These are phyloP conservation scores for Hydnomerulius pinastri DNA, from an alignment of 768 basidiomycete genomes.

Conservation along the genomic window DNA sequence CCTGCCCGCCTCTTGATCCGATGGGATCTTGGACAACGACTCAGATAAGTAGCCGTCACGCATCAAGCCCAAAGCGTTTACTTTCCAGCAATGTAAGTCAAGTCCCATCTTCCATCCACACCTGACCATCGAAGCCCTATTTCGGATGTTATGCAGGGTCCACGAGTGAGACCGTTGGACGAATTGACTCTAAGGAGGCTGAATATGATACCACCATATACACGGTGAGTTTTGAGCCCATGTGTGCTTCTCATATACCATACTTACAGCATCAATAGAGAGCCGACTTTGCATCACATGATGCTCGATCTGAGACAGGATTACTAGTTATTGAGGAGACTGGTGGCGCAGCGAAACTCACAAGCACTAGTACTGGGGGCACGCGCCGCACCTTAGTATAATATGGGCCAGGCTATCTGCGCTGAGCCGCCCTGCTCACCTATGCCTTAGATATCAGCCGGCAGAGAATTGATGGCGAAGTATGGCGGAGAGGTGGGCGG, in stretches of 20 bases:
- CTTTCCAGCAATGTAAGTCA: constrained; percentile 44
- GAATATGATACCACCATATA: constrained; percentile 32
- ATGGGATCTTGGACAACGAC: constrained; percentile 49
- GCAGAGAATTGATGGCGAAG: too few species aligned
- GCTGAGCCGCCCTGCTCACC: too few species aligned
- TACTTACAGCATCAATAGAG: constrained; percentile 25
- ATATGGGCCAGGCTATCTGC: too few species aligned
- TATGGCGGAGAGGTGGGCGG: too few species aligned
- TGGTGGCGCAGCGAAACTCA: too few species aligned
- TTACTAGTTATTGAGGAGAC: too few species aligned
- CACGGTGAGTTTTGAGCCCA: constrained; percentile 28
- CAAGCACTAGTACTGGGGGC: too few species aligned
- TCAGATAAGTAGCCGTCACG: constrained; percentile 41
- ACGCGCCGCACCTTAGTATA: too few species aligned
- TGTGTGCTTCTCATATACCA: not conserved
- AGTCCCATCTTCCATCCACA: not conserved
- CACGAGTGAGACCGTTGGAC: constrained; percentile 39
- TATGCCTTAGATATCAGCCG: too few species aligned
- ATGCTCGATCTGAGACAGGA: constrained; percentile 37
- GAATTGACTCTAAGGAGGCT: constrained; percentile 30
- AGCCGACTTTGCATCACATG: constrained; percentile 48
- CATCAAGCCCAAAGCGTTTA: constrained; percentile 39
- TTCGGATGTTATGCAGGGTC: constrained; percentile 18
- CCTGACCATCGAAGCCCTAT: not conserved
- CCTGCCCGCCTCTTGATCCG: constrained; percentile 46